Evolutionary conservation across 2,329 filamentous ascomycete species (phyloP).

Genomic region (Ceratocystis cubensis): DNA sequence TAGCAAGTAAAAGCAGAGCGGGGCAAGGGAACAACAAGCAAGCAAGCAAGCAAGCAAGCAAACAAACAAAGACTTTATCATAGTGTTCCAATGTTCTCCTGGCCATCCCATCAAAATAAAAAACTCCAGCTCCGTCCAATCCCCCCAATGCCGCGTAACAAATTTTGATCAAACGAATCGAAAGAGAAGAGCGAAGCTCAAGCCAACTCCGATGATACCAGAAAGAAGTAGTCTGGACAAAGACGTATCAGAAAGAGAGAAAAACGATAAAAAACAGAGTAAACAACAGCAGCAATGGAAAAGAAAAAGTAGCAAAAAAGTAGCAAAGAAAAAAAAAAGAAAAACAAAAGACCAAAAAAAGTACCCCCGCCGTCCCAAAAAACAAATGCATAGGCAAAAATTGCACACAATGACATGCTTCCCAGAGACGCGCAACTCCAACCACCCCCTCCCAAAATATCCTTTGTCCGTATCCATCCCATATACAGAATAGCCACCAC

Average conservation of each 20-base stretch:
- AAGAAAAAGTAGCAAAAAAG: constrained; percentile 20
- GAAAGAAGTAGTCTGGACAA: constrained; percentile 21
- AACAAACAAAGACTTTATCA: constrained; percentile 12
- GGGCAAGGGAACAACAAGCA: constrained; percentile 9
- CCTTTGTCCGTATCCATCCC: constrained; percentile 18
- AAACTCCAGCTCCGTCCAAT: constrained; percentile 20
- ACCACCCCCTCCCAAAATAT: constrained; percentile 10
- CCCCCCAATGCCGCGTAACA: constrained; percentile 14
- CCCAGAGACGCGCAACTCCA: constrained; percentile 19
- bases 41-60: constrained; percentile 15
- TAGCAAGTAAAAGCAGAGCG: neutral
- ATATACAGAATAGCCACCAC: constrained; percentile 17
- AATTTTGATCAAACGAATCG: constrained; percentile 14
- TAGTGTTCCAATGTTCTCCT: constrained; percentile 3
- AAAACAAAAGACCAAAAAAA: constrained; percentile 19
- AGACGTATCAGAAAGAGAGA: constrained; percentile 21
- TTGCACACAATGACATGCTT: constrained; percentile 18
- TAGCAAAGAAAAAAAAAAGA: constrained; percentile 18
- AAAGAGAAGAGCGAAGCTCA: constrained; percentile 18
- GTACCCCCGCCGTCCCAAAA: constrained; percentile 8
- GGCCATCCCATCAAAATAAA: constrained; percentile 16
- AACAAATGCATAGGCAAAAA: constrained; percentile 15
- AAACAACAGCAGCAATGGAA: constrained; percentile 21
- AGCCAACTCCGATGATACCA: constrained; percentile 20
- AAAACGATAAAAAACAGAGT: constrained; percentile 18